These are phyloP conservation scores for Xylaria bambusicola DNA, from an alignment of 495 filamentous ascomycete genomes.

Conservation along the genomic window DNA sequence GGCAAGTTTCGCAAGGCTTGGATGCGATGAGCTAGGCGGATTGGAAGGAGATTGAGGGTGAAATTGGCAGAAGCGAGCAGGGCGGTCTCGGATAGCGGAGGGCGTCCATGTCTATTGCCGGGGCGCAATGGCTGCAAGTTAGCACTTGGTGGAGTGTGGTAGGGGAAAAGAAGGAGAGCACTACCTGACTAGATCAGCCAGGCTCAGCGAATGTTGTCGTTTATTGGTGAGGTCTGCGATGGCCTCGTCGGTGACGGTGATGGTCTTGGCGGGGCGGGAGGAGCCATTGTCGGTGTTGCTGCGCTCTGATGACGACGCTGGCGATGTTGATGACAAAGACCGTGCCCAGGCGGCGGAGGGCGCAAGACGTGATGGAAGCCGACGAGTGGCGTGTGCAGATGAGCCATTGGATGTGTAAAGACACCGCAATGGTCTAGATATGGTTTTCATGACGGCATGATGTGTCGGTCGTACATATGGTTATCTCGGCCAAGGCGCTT, in stretches of 20 bases:
- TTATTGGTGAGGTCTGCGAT: constrained; percentile 76
- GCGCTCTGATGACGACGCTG: constrained; percentile 21
- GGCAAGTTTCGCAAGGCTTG: constrained; percentile 89
- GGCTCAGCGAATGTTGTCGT: constrained; percentile 76
- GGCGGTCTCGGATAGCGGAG: constrained; percentile 76
- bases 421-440: constrained; percentile 41
- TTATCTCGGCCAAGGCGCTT: no score
- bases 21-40: constrained; percentile 92
- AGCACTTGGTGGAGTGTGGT: constrained; percentile 6
- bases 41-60: constrained; percentile 86
- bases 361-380: not conserved
- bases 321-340: constrained; percentile 30
- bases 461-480: constrained; percentile 22
- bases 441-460: constrained; percentile 50
- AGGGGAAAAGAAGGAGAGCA: constrained; percentile 13
- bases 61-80: constrained; percentile 91
- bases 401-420: constrained; percentile 33
- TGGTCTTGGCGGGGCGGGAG: constrained; percentile 41
- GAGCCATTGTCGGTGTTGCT: constrained; percentile 28
- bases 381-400: constrained; percentile 20
- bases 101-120: constrained; percentile 73
- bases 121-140: not conserved
- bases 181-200: constrained; percentile 87
- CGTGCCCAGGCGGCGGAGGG: not conserved
- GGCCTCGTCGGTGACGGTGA: constrained; percentile 59